Evolutionary conservation across 2,329 filamentous ascomycete species (phyloP), one percentile per base, ranked within the genome.

Genomic region (Alternaria viburni): DNA sequence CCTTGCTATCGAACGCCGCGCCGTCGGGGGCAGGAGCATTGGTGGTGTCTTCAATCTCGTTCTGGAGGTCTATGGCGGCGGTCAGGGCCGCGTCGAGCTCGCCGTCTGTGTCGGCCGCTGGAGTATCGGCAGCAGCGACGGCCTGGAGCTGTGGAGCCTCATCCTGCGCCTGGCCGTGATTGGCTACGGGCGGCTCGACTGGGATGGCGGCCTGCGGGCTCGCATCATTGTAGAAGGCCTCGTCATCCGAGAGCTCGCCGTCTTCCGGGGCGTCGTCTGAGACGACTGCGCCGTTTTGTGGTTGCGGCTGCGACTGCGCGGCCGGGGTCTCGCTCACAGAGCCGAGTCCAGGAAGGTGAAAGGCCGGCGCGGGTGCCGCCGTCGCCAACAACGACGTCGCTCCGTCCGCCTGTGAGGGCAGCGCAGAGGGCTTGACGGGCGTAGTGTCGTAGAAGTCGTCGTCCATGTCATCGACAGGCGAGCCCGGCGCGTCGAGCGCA

Each of bases 391-490:
- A 64, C 47, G 69, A 59, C 19, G 57, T 50, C 46, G 59, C 56
- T 45, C 63, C 69, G 51, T 69, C 69, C 52, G 66, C 67, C 41
- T 64, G 61, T 30, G 63, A 59, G 62, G 68, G 62, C 52, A 66
- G 65, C 55, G 70, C 65, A 54, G 69, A 64, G 45, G 71, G 65
- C 64, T 77, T 74, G 66, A 73, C 72, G 55, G 76, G 74, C 25
- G 74, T 70, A 45, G 69, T 74, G 58, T 77, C 77, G 74, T 79
- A 79, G 61, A 79, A 78, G 57, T 80, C 78, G 73, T 79, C 77
- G 70, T 79, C 78, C 71, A 74, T 66, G 62, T 79, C 78, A 75
- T 80, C 78, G 69, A 80, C 68, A 57, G 78, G 78, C 69, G 77
- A 79, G 72, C 75, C 58, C 64, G 77, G 72, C 76, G 78, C 74